Percentiles rank a stretch among this genome's conserved stretches.
phyloP scores from a whole-genome alignment of 1,284 basidiomycete species.

The Ustilago vetiveriae region DNA sequence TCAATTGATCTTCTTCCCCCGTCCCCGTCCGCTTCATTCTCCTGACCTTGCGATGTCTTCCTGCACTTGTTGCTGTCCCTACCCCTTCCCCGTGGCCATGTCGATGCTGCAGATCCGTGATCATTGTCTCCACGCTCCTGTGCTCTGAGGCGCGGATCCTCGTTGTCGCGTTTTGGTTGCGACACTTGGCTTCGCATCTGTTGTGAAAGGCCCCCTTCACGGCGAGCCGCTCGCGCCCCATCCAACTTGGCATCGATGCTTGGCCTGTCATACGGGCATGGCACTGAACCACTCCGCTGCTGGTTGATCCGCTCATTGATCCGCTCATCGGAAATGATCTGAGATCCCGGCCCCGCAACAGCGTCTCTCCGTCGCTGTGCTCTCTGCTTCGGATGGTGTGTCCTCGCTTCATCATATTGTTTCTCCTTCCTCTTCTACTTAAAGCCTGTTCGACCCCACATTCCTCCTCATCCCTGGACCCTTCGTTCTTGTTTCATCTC shows the following conservation, averaged over 20 bases:
- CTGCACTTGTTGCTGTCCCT: too few relatives aligned
- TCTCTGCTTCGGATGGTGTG: too few relatives aligned
- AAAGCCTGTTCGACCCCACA: constrained; percentile 3
- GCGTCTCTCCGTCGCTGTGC: constrained; percentile 23
- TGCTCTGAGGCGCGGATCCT: too few relatives aligned
- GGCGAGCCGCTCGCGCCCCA: too few relatives aligned
- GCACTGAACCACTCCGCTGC: constrained; percentile 3
- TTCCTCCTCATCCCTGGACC: not conserved
- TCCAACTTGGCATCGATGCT: not conserved
- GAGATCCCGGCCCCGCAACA: constrained; percentile 6
- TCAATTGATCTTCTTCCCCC: not conserved
- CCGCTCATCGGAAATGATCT: constrained; percentile 7
- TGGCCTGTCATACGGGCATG: constrained; percentile 11
- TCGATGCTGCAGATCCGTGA: too few relatives aligned
- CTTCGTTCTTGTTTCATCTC: not conserved
- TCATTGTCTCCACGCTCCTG: too few relatives aligned
- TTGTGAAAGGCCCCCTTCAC: too few relatives aligned
- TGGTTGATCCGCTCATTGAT: constrained; percentile 24
- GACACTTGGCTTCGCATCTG: too few relatives aligned
- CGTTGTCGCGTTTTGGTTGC: too few relatives aligned
- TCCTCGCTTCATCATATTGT: not conserved
- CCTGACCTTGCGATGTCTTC: too few relatives aligned
- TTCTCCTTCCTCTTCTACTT: not conserved
- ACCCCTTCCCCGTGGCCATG: too few relatives aligned
- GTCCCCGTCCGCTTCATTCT: not conserved